Conservation (phyloP, 2,329 filamentous ascomycete species). For the Xylariomycetidae sp. region DNA sequence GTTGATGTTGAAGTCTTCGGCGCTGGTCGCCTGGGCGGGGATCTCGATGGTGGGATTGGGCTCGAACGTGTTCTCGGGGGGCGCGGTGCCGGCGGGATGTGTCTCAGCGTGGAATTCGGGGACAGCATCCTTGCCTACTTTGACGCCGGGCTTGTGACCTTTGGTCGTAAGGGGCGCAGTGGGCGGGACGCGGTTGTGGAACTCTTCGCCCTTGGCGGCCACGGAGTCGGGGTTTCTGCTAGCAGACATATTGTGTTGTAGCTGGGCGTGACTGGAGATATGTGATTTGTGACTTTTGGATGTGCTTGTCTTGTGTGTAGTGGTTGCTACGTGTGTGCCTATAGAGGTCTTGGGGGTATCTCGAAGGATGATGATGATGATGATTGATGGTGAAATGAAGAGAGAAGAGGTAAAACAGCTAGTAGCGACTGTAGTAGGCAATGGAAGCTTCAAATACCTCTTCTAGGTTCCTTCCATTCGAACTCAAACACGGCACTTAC, state of each 20-base stretch:
- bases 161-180: constrained; percentile 48
- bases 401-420: too few species aligned
- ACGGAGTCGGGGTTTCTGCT: constrained; percentile 46
- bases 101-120: constrained; percentile 62
- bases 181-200: constrained; percentile 45
- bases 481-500: too few species aligned
- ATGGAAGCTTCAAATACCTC: too few species aligned
- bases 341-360: too few species aligned
- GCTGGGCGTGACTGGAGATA: too few species aligned
- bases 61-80: constrained; percentile 36
- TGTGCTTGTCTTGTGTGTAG: too few species aligned
- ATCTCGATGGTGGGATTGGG: constrained; percentile 33
- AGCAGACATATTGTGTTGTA: constrained; percentile 22
- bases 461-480: too few species aligned
- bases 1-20: background rate
- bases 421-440: too few species aligned
- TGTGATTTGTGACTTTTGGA: too few species aligned
- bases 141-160: constrained; percentile 58
- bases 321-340: too few species aligned
- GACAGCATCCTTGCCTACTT: constrained; percentile 52
- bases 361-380: too few species aligned
- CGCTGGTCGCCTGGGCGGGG: constrained; percentile 33
- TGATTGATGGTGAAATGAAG: too few species aligned
- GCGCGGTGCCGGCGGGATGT: constrained; percentile 59
- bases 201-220: constrained; percentile 51